Conservation (phyloP, 2,329 filamentous ascomycete species). For the Xylaria digitata region DNA sequence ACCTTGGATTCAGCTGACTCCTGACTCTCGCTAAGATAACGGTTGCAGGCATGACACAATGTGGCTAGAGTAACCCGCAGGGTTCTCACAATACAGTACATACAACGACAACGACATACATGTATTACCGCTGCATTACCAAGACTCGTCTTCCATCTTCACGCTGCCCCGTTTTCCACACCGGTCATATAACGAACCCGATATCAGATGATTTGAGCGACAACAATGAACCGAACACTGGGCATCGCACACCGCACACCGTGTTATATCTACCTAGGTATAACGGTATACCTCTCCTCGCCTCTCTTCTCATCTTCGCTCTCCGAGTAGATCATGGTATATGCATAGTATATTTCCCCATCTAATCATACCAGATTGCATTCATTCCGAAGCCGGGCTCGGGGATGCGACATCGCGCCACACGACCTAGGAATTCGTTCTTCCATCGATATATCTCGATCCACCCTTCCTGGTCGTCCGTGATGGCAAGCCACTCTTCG, state of each 20-base stretch:
- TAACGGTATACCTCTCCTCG: no score
- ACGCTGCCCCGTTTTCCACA: conserved; percentile 6
- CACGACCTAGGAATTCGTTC: conserved; percentile 81
- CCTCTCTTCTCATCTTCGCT: not conserved
- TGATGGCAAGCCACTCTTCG: conserved; percentile 90
- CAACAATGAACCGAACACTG: no score
- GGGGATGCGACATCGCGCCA: conserved; percentile 79
- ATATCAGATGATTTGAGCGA: not conserved
- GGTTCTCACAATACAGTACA: no score
- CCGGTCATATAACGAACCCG: conserved; percentile 15
- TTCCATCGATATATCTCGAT: conserved; percentile 90
- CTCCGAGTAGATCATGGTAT: not conserved
- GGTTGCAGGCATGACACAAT: no score
- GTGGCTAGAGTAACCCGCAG: no score
- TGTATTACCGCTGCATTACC: conserved; percentile 1
- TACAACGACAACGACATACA: no score
- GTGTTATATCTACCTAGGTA: no score
- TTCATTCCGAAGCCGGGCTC: conserved; percentile 97
- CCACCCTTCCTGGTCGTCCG: conserved; percentile 88
- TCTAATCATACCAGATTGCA: conserved; percentile 89
- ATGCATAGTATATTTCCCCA: not conserved
- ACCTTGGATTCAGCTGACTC: no score
- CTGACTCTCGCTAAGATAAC: no score
- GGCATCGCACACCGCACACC: no score
- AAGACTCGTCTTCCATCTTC: not conserved